Evolutionary conservation across 176 grass and related monocot genomes (phyloP).

Genomic region (Paspalum vaginatum): DNA sequence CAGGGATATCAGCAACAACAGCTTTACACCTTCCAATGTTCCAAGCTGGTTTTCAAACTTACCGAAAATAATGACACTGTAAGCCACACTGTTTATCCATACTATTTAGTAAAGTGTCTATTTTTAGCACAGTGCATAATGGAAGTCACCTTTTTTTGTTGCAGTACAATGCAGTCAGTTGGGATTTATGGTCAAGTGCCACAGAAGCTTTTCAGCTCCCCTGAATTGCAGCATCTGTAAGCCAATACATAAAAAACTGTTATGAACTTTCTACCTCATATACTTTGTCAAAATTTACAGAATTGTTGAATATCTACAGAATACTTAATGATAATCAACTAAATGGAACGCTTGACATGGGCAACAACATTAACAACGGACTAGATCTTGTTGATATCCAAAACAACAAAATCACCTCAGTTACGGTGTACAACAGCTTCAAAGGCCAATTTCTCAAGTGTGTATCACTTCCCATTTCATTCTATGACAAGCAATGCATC

Average conservation of each 20-base stretch:
- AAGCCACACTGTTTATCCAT: conserved; percentile 31
- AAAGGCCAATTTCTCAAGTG: conserved; percentile 42
- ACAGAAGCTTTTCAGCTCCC: conserved; percentile 55
- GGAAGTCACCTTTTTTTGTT: background rate
- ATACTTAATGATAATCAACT: conserved; percentile 69
- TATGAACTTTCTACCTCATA: background rate
- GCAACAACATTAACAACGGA: conserved; percentile 25
- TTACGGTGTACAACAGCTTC: conserved; percentile 43
- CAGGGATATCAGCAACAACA: conserved; percentile 91
- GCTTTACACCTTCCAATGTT: conserved; percentile 58
- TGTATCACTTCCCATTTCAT: conserved; percentile 26
- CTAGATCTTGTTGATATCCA: conserved; percentile 55
- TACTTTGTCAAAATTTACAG: conserved; percentile 8
- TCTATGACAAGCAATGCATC: background rate
- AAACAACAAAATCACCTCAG: conserved; percentile 56
- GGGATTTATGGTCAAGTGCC: conserved; percentile 61
- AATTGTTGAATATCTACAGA: conserved; percentile 53
- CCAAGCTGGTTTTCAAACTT: conserved; percentile 73
- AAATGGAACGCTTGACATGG: conserved; percentile 76
- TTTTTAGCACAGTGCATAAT: background rate
- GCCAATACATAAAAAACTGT: conserved; percentile 15
- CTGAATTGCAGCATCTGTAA: conserved; percentile 68
- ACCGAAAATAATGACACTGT: conserved; percentile 48
- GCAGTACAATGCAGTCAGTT: conserved; percentile 67
- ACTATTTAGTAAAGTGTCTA: background rate